A percentile compares a stretch with the other conserved stretches of the same genome.
These are phyloP conservation scores for Corylus americana DNA, from an alignment of 306 rosid species.

Conservation along the genomic window DNA sequence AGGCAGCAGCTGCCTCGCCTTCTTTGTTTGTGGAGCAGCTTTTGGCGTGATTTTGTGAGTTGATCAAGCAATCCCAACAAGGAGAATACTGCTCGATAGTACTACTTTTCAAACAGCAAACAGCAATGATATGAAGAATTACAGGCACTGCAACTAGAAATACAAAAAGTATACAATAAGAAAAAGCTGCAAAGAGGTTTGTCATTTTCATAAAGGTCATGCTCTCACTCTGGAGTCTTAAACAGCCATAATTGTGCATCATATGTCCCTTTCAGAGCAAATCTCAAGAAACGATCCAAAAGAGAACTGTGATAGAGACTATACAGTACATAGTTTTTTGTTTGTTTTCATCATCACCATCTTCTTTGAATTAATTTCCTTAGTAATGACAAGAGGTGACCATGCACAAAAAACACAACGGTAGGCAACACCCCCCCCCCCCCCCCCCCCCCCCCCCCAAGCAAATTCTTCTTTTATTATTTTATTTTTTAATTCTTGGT, in stretches of 20 bases:
- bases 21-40: neutral
- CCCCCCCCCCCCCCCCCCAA: no score
- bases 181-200: no score
- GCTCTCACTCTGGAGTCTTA: neutral
- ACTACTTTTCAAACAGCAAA: neutral
- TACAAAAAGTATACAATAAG: no score
- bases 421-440: no score
- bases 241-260: neutral
- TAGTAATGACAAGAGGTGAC: no score
- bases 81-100: neutral
- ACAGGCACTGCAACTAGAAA: no score
- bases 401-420: no score
- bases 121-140: no score
- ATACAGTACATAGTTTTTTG: neutral
- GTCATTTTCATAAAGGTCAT: neutral
- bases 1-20: neutral
- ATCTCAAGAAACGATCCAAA: neutral
- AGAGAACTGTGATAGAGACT: neutral
- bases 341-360: neutral
- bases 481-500: no score
- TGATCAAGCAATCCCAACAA: neutral
- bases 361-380: neutral
- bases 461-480: no score
- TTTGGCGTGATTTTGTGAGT: neutral
- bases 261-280: neutral